Conservation (phyloP, 2,329 filamentous ascomycete species). For the Orbilia brochopaga region DNA sequence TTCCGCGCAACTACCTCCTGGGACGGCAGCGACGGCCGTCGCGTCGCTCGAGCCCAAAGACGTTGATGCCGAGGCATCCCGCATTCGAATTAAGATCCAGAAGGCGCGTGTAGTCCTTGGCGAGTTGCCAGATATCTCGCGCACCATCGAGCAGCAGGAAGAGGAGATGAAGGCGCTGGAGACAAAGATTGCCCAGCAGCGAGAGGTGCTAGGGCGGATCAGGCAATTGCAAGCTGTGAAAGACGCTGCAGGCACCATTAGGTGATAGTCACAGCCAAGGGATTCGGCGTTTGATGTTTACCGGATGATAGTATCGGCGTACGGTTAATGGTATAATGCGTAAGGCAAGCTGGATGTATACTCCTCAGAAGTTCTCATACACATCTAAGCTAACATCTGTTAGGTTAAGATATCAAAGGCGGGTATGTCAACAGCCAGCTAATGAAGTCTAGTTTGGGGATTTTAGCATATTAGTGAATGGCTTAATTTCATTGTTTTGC, state of each 20-base stretch:
- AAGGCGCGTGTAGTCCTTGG: constrained; percentile 72
- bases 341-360: too few species aligned
- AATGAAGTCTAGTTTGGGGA: too few species aligned
- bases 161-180: constrained; percentile 73
- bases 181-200: constrained; percentile 68
- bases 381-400: too few species aligned
- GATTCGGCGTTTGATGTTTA: not conserved
- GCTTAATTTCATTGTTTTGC: too few species aligned
- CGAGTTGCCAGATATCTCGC: constrained; percentile 72
- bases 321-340: too few species aligned
- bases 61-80: constrained; percentile 76
- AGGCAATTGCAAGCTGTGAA: constrained; percentile 63
- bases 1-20: constrained; percentile 54
- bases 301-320: not conserved
- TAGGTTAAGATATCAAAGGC: too few species aligned
- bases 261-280: not conserved
- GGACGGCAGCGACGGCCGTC: constrained; percentile 57
- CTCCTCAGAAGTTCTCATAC: too few species aligned
- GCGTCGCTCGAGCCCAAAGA: constrained; percentile 73
- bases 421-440: too few species aligned
- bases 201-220: constrained; percentile 65
- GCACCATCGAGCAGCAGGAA: constrained; percentile 71
- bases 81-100: constrained; percentile 81
- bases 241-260: constrained; percentile 22
- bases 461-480: too few species aligned